These are phyloP conservation scores for Phytophthora litchii DNA, from an alignment of 352 stramenopile species.

Conservation along the genomic window DNA sequence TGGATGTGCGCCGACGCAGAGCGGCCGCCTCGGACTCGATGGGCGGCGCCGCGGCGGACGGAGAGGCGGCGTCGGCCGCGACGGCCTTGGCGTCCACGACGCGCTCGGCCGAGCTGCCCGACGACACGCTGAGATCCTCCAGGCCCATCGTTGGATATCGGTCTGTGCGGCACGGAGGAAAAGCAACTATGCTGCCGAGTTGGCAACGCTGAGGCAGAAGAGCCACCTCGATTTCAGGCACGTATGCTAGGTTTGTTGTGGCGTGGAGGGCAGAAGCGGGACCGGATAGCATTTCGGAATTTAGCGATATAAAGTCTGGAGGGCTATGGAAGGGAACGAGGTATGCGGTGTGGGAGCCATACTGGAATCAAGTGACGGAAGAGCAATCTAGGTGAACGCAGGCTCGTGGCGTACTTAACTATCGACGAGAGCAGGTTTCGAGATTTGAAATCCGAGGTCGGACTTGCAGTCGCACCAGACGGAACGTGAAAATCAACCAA, in stretches of 20 bases:
- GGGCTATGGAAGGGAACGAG: not conserved
- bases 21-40: conserved; percentile 37
- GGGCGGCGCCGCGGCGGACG: not conserved
- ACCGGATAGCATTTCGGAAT: not conserved
- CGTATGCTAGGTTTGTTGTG: conserved; percentile 17
- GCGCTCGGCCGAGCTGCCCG: conserved; percentile 11
- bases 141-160: conserved; percentile 23
- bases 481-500: no score
- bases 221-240: conserved; percentile 17
- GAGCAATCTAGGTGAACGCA: conserved; percentile 1
- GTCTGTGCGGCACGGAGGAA: conserved; percentile 10
- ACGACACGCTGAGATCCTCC: conserved; percentile 28
- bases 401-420: conserved; percentile 5
- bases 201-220: conserved; percentile 30
- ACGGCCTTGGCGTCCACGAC: conserved; percentile 24
- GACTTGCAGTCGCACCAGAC: no score
- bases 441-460: conserved; percentile 37
- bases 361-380: not conserved
- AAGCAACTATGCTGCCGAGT: conserved; percentile 23
- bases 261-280: conserved; percentile 25
- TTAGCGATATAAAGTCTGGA: not conserved
- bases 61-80: not conserved
- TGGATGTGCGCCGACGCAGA: conserved; percentile 60
- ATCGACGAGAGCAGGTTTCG: conserved; percentile 16
- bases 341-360: not conserved